Base-by-base conservation (phyloP, 2,329 filamentous ascomycete species). In the Penicillium glabrum region DNA sequence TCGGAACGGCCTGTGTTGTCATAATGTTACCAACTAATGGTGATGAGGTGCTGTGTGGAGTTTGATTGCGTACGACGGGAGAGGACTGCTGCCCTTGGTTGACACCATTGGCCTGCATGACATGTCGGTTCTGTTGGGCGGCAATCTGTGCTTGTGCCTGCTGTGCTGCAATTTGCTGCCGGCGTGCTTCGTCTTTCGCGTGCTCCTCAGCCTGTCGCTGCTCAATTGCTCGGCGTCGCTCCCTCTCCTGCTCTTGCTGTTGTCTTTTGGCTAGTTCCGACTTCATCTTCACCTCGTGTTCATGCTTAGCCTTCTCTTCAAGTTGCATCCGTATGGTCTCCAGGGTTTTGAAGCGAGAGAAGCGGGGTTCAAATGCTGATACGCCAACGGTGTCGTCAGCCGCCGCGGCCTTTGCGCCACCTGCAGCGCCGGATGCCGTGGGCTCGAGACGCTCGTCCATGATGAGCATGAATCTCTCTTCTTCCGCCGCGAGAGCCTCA, bases 381-480 rank as follows among this genome's bases (percentile, higher is more conserved):
- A 83, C 83, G 21, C 86, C 88, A 37, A 86, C 85, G 60, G 90
- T 86, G 9, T 86, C 88, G 69, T 96, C 92, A 21, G 83, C 86
- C 58, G 90, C 88, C n/a, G 84, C 80, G 53, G 86, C 84, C 33
- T 83, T 82, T 13, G 80, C 76, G 3, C 82, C 82, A 56, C 83
- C 81, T 58, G 86, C 83, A 8, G 82, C 83, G 21, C 82, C 80
- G 4, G 83, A 81, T 14, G 80, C 80, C 41, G 80, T 83, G 1
- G 88, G 81, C 13, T 86, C 83, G 58, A 92, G 82, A 6, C 91
- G 85, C 66, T 97, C 93, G 68, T 99, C 95, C 75, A 93, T 86
- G 23, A 91, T 88, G 50, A 98, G 87, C 91, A 99, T 95, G 64
- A 91, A 96, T 46, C 91, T 86, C 75, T 99, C 93, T 62, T 91